Percentiles rank a stretch among this genome's conserved stretches.
Conservation (phyloP, 148 eudicot species). For the Chenopodium quinoa region DNA sequence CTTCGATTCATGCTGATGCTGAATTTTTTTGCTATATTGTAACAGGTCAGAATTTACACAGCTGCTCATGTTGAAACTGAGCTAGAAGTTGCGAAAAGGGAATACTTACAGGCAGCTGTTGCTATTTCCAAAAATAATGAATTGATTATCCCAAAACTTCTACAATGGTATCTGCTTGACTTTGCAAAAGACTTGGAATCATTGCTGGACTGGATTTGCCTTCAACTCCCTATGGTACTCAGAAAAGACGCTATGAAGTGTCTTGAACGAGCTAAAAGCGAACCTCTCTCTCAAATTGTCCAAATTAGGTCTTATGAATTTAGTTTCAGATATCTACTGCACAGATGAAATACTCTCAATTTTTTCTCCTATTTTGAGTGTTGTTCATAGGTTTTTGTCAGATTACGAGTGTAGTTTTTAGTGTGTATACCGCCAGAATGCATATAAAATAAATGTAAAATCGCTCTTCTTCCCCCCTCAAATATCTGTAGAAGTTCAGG, state of each 20-base stretch:
- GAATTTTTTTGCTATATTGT: neutral
- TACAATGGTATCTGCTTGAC: conserved; percentile 89
- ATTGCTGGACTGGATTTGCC: conserved; percentile 84
- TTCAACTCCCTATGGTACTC: conserved; percentile 65
- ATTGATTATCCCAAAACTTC: conserved; percentile 67
- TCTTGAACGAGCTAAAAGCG: conserved; percentile 48
- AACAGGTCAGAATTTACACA: conserved; percentile 75
- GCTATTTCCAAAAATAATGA: conserved; percentile 53
- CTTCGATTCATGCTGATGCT: neutral
- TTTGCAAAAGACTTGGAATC: conserved; percentile 85
- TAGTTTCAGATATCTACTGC: conserved; percentile 80
- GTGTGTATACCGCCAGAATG: conserved; percentile 19
- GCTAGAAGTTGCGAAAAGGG: conserved; percentile 72
- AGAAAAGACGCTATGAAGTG: conserved; percentile 52
- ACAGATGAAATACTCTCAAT: conserved; percentile 26
- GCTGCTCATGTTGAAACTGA: conserved; percentile 70
- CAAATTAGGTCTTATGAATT: conserved; percentile 66
- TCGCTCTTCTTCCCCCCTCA: conserved; percentile 1
- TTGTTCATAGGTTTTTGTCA: neutral
- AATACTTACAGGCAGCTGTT: conserved; percentile 74
- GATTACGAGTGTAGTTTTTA: conserved; percentile 10
- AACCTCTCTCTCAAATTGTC: conserved; percentile 48
- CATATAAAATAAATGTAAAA: conserved; percentile 22
- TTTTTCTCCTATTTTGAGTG: neutral
- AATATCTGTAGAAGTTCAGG: neutral